Conservation (phyloP, 495 filamentous ascomycete genomes). For the Penicillium bialowiezense region DNA sequence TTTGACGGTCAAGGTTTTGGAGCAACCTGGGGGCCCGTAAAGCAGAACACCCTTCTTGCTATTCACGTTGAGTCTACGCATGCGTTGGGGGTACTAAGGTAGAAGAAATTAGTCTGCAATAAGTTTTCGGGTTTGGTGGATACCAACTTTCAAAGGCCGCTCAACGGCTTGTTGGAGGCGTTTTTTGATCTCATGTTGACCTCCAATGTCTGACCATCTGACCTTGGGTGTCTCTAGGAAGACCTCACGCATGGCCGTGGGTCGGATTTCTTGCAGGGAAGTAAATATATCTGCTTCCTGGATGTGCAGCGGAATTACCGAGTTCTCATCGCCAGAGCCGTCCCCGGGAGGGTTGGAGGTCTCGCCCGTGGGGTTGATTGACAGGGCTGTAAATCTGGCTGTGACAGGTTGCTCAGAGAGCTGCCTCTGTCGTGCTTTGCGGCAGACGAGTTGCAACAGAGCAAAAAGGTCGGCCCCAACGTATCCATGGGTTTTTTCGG, state of each 20-base stretch:
- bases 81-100: constrained; percentile 53
- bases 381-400: background rate
- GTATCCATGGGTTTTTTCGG: constrained; percentile 63
- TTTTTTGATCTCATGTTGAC: constrained; percentile 76
- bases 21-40: constrained; percentile 94
- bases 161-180: constrained; percentile 61
- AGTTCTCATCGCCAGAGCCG: constrained; percentile 6
- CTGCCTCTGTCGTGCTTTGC: constrained; percentile 39
- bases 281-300: constrained; percentile 50
- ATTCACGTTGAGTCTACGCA: constrained; percentile 57
- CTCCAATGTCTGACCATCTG: constrained; percentile 86
- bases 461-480: constrained; percentile 62
- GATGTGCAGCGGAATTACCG: constrained; percentile 26
- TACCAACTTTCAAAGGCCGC: constrained; percentile 60
- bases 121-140: background rate
- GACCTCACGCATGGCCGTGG: constrained; percentile 87
- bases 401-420: constrained; percentile 7
- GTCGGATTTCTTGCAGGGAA: constrained; percentile 59
- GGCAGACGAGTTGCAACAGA: constrained; percentile 46
- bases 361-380: background rate
- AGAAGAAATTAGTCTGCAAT: constrained; percentile 6
- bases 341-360: background rate
- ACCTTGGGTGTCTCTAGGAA: constrained; percentile 85
- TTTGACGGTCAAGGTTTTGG: constrained; percentile 91
- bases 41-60: constrained; percentile 82